Conservation (phyloP, 2,329 filamentous ascomycete genomes). For the Cladosporium sp. region DNA sequence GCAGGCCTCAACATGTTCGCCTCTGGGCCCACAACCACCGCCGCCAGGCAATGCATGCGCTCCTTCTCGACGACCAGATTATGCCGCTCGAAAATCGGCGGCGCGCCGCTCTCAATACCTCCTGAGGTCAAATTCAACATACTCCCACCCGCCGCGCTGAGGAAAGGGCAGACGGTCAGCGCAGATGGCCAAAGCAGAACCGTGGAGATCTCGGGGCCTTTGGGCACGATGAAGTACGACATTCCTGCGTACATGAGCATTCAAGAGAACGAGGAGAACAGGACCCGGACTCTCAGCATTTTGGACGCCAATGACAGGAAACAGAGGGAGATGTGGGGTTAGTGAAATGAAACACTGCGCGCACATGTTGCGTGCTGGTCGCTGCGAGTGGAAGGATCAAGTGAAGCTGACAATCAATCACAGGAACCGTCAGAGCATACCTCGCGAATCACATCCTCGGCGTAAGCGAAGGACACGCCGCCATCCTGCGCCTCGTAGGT, state of each 20-base stretch:
- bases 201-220: constrained; percentile 73
- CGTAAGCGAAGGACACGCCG: constrained; percentile 93
- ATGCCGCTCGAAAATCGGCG: constrained; percentile 76
- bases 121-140: constrained; percentile 71
- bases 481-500: constrained; percentile 85
- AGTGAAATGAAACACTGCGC: constrained; percentile 23
- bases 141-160: constrained; percentile 15
- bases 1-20: constrained; percentile 8
- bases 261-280: constrained; percentile 57
- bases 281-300: constrained; percentile 65
- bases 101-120: constrained; percentile 73
- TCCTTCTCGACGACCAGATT: constrained; percentile 46
- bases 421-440: constrained; percentile 85
- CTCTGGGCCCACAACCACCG: constrained; percentile 1
- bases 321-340: constrained; percentile 96
- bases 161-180: neutral
- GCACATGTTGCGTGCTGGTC: neutral
- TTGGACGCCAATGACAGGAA: constrained; percentile 62
- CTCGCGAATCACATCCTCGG: constrained; percentile 87
- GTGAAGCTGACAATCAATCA: neutral
- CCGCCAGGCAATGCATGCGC: constrained; percentile 6
- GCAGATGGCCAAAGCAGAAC: constrained; percentile 19
- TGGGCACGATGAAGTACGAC: constrained; percentile 71
- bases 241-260: constrained; percentile 77
- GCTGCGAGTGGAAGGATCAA: too few species aligned